phyloP scores from a whole-genome alignment of 2,329 filamentous ascomycete genomes.

The Xylariaceae sp. region DNA sequence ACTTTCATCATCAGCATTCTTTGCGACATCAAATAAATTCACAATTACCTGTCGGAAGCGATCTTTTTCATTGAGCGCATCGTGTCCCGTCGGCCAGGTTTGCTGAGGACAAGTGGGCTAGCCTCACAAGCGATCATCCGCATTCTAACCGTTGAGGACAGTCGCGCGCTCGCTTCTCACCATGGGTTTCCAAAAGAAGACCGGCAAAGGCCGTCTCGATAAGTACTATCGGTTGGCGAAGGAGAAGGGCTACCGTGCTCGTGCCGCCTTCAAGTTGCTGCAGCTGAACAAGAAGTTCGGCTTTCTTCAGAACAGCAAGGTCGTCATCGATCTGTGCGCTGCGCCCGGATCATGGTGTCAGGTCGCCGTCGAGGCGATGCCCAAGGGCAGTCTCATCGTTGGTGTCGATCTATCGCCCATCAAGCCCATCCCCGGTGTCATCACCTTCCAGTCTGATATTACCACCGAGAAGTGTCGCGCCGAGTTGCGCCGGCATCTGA shows the following conservation, averaged over 20 bases:
- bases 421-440: constrained; percentile 89
- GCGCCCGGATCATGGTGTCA: constrained; percentile 97
- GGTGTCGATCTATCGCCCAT: constrained; percentile 94
- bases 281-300: constrained; percentile 99
- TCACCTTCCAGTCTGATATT: constrained; percentile 96
- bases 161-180: constrained; percentile 12
- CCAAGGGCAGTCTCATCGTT: constrained; percentile 79
- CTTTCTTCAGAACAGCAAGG: constrained; percentile 94
- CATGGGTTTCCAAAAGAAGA: constrained; percentile 98
- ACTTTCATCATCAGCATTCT: not conserved
- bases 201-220: constrained; percentile 93
- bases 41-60: not conserved
- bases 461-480: constrained; percentile 94
- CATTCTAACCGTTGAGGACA: not conserved
- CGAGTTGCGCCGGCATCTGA: constrained; percentile 82
- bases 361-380: constrained; percentile 94
- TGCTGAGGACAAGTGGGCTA: not conserved
- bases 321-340: constrained; percentile 93
- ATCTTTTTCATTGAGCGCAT: not conserved
- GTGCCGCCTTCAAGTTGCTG: constrained; percentile 37
- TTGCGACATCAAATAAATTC: constrained; percentile 3
- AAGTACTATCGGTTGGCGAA: constrained; percentile 92
- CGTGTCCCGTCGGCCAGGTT: not conserved
- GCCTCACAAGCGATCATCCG: not conserved
- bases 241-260: constrained; percentile 71